Base-by-base conservation (phyloP, 2,329 filamentous ascomycete genomes). In the Neurospora sp. region DNA sequence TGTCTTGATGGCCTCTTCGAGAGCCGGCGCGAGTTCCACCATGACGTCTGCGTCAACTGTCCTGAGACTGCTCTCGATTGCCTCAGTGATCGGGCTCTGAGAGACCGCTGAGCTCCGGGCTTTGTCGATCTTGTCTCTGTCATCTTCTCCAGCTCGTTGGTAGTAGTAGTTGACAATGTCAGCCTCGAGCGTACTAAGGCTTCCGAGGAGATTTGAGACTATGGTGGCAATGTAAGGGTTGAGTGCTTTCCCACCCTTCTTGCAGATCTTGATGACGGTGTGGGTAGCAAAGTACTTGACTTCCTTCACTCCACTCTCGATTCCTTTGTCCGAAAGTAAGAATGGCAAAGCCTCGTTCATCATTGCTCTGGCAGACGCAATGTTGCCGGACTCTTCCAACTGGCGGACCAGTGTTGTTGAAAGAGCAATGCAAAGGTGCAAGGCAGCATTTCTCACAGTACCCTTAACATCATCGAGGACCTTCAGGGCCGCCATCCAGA, bases 391-490 rank as follows among this genome's bases (percentile, higher is more conserved):
- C 65, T 92, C 89, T 78, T 97, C 93, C 1, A 97, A 86, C 71
- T 93, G 92, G 37, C 93, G 89, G 3, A 96, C 92, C 15, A 98
- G 86, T 17, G 92, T 91, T 68, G 92, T 93, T 0, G 93, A 96
- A 41, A 99, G 84, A 0, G 89, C 88, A 78, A 94, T 90, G 76
- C 94, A 97, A 4, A 99, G 85, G 71, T 89, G 89, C 66, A 93
- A 85, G 1, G 96, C 96, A 1, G 93, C 91, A 41, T 87, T 85
- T 68, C 96, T 87, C 4, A 99, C 96, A 1, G 91, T 93, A 8
- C 91, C 91, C 78, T 99, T 99, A 79, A 98, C 96, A 78, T 99
- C 96, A 78, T 99, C 96, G 6, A 98, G 84, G 0, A 99, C 93
- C 76, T 93, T 96, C 79, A 98, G 91, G 0, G 93, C 91, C 37